Base-by-base conservation (phyloP, 495 filamentous ascomycete species). In the Penicillium macrosclerotiorum region DNA sequence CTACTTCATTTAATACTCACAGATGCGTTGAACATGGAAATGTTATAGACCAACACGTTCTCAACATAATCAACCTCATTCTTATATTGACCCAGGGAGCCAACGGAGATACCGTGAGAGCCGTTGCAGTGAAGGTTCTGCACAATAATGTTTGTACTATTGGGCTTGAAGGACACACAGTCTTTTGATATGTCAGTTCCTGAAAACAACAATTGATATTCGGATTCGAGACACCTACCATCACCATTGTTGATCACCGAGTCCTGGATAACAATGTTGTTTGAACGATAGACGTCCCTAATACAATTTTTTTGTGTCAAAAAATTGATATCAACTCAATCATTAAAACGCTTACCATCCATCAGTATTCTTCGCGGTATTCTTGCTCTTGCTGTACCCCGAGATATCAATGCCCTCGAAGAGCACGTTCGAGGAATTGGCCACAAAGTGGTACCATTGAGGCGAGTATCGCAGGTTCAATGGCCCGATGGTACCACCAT, bases 141-240 rank as follows among this genome's bases (percentile, higher is more conserved):
- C 13, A 88, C 78, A 5, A 89, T 66, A 41, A 89, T 81, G 42
- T 88, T 72, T n/a, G 82, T 86, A 59, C 75, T 82, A 60, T 88
- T 88, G 2, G 85, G 85, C 61, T 89, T 88, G 74, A 88, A 87
- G 8, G 81, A 81, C n/a, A 88, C 84, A 47, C 84, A 88, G 56
- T 88, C 77, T 71, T 22, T 2, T 8, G 46, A 27, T 14, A 35
- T 3, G 38, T 51, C 22, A 62, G 52, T 22, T 46, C n/a, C 39
- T 14, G 5, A 19, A 1, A n/a, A 23, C 8, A 12, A n/a, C 3
- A 36, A 33, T 0, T 11, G 38, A 19, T 14, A 20, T n/a, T 16
- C 4, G 7, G 16, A n/a, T 20, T 27, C 1, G 4, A 24, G 27
- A 13, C 5, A 38, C 62, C 45, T 63, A 74, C 75, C 81, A 51